These are phyloP conservation scores for Saccharomycopsis olivae DNA, from an alignment of 805 yeast species.

Conservation along the genomic window DNA sequence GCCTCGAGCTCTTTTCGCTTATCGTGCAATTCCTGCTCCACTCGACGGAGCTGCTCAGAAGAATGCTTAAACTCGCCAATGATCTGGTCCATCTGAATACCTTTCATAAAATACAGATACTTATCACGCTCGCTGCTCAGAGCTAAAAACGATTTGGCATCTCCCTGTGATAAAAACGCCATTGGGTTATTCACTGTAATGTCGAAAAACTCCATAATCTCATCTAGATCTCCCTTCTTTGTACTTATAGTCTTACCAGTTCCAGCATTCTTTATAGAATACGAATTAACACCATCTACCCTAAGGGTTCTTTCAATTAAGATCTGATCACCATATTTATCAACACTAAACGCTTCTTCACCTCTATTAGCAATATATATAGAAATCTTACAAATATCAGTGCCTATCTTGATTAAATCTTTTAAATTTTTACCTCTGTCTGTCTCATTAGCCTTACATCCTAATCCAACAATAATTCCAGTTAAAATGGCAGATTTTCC, in stretches of 20 bases:
- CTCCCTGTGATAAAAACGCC: conserved; percentile 88
- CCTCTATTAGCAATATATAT: conserved; percentile 59
- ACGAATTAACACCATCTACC: conserved; percentile 40
- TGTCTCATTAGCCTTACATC: conserved; percentile 81
- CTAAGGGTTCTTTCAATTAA: conserved; percentile 57
- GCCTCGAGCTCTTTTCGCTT: conserved; percentile 30
- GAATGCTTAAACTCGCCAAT: conserved; percentile 39
- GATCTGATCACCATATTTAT: conserved; percentile 57
- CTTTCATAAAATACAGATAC: conserved; percentile 69
- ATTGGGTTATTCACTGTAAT: conserved; percentile 84
- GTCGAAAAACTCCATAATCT: conserved; percentile 57
- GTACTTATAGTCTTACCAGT: conserved; percentile 45
- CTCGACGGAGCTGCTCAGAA: conserved; percentile 24
- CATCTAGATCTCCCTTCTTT: conserved; percentile 55
- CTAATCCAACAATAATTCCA: conserved; percentile 78
- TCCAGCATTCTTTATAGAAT: conserved; percentile 36
- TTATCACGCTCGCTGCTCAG: conserved; percentile 63
- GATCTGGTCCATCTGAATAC: conserved; percentile 65
- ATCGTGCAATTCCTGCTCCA: conserved; percentile 31
- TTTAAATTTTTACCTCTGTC: conserved; percentile 69
- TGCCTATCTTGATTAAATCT: conserved; percentile 69
- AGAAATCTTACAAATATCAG: conserved; percentile 51
- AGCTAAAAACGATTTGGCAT: conserved; percentile 82
- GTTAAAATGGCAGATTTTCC: conserved; percentile 87
- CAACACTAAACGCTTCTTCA: conserved; percentile 52